These are phyloP conservation scores for Aphanoascus verrucosus DNA, from an alignment of 2,329 filamentous ascomycete genomes.

Conservation along the genomic window DNA sequence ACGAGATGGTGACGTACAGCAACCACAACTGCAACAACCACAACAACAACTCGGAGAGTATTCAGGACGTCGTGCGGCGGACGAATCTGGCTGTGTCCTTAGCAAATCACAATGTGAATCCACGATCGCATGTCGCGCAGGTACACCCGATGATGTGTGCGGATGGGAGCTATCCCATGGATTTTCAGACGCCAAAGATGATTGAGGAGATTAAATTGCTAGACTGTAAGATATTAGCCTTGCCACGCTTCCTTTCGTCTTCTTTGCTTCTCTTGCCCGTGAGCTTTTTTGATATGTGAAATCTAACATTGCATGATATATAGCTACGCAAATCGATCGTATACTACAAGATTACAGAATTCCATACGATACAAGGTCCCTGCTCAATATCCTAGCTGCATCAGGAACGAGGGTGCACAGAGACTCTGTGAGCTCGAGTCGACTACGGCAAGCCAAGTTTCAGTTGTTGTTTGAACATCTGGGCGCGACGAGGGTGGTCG, in stretches of 20 bases:
- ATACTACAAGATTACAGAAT: slow-evolving; percentile 21
- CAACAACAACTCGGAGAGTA: background rate
- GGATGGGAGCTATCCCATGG: slow-evolving; percentile 19
- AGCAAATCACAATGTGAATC: slow-evolving; percentile 18
- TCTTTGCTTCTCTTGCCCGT: background rate
- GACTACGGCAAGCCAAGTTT: slow-evolving; percentile 18
- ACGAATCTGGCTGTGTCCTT: slow-evolving; percentile 20
- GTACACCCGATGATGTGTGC: slow-evolving; percentile 21
- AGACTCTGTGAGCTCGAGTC: slow-evolving; percentile 11
- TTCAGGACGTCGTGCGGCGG: slow-evolving; percentile 15
- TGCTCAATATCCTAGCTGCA: slow-evolving; percentile 10
- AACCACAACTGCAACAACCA: background rate
- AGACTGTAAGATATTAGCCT: slow-evolving; percentile 16
- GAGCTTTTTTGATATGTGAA: background rate
- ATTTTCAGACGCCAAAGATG: slow-evolving; percentile 19
- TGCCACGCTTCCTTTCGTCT: background rate
- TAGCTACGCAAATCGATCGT: slow-evolving; percentile 20
- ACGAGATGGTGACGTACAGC: slow-evolving; percentile 1
- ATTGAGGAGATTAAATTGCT: slow-evolving; percentile 18
- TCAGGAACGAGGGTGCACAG: slow-evolving; percentile 5
- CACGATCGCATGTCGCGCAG: slow-evolving; percentile 15
- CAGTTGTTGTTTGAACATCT: slow-evolving; percentile 19
- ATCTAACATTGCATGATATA: background rate
- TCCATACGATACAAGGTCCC: slow-evolving; percentile 16
- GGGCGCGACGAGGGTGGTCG: slow-evolving; percentile 18